Conservation (phyloP, 495 filamentous ascomycete species). For the Neurospora sublineolata region DNA sequence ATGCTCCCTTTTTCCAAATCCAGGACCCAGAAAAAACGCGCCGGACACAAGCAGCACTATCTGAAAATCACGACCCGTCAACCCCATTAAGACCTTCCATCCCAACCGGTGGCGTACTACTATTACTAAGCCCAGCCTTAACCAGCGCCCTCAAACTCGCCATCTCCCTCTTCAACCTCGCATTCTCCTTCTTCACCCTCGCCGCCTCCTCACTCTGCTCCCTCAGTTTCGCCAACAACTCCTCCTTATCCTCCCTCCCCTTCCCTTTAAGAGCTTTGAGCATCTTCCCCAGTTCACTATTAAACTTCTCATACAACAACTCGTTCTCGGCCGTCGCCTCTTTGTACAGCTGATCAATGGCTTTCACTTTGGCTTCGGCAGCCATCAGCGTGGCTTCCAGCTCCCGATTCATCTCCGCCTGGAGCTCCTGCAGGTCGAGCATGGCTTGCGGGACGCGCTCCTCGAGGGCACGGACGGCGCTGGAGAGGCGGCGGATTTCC, state of each 20-base stretch:
- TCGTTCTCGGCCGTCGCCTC: slow-evolving; percentile 89
- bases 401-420: slow-evolving; percentile 52
- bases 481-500: slow-evolving; percentile 39
- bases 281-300: slow-evolving; percentile 76
- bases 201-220: slow-evolving; percentile 57
- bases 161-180: slow-evolving; percentile 41
- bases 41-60: neutral
- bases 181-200: slow-evolving; percentile 70
- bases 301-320: slow-evolving; percentile 85
- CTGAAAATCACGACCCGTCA: neutral
- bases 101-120: neutral
- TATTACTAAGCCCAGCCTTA: slow-evolving; percentile 18
- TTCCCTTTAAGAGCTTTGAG: slow-evolving; percentile 58
- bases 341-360: slow-evolving; percentile 81
- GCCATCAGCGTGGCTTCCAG: slow-evolving; percentile 57
- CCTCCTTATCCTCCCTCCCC: slow-evolving; percentile 60
- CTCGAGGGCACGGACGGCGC: slow-evolving; percentile 53
- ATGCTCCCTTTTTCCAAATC: neutral
- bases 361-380: slow-evolving; percentile 65
- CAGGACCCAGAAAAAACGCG: neutral
- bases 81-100: neutral
- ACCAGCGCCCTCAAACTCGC: slow-evolving; percentile 35
- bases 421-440: slow-evolving; percentile 47
- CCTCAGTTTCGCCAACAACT: slow-evolving; percentile 54
- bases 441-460: slow-evolving; percentile 49